Conservation (phyloP, 768 basidiomycete species). For the Clavulina sp. region DNA sequence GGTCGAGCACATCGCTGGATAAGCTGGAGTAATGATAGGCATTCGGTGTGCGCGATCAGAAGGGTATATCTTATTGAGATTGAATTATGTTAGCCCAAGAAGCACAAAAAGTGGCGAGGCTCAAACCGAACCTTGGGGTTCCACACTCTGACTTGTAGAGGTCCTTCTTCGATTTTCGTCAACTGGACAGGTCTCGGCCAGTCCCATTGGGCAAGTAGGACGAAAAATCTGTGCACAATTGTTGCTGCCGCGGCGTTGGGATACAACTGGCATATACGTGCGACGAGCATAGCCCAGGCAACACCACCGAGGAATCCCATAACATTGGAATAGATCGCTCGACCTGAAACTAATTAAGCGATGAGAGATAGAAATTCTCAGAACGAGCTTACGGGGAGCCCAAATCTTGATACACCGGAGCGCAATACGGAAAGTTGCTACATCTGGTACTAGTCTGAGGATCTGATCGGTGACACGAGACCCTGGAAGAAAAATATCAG, state of each 20-base stretch:
- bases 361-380: background rate
- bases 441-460: slow-evolving; percentile 83
- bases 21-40: slow-evolving; percentile 99
- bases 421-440: slow-evolving; percentile 85
- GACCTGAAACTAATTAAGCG: slow-evolving; percentile 29
- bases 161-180: slow-evolving; percentile 92
- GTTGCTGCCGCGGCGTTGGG: slow-evolving; percentile 88
- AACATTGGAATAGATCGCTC: slow-evolving; percentile 96
- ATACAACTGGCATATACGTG: slow-evolving; percentile 96
- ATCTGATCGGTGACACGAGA: slow-evolving; percentile 95
- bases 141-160: slow-evolving; percentile 87
- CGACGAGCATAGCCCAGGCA: slow-evolving; percentile 98
- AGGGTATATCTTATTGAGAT: slow-evolving; percentile 52
- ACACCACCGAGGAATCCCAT: slow-evolving; percentile 97
- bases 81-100: slow-evolving; percentile 1
- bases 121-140: slow-evolving; percentile 62
- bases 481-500: slow-evolving; percentile 28
- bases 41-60: slow-evolving; percentile 88
- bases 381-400: slow-evolving; percentile 63
- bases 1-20: slow-evolving; percentile 97
- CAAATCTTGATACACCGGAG: slow-evolving; percentile 93
- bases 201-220: slow-evolving; percentile 95
- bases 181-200: slow-evolving; percentile 98
- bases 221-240: slow-evolving; percentile 94
- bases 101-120: background rate